Evolutionary conservation across 2,329 filamentous ascomycete genomes (phyloP).

Genomic region (Paecilomyces niveus): DNA sequence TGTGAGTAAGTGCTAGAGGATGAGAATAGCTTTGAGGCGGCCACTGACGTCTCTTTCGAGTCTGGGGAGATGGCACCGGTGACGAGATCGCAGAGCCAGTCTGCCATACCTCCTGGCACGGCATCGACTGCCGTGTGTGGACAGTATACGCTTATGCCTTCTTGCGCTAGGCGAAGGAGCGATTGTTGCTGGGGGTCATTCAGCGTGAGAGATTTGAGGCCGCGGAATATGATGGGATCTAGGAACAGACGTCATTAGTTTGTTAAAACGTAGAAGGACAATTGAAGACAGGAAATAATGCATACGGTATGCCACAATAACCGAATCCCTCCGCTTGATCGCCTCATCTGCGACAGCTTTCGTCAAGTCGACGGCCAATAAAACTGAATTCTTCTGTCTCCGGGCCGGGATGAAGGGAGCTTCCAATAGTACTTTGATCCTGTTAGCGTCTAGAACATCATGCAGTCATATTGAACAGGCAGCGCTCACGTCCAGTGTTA

Average conservation of each 20-base stretch:
- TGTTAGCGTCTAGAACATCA: not conserved
- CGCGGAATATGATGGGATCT: constrained; percentile 96
- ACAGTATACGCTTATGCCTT: constrained; percentile 90
- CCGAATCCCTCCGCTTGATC: constrained; percentile 64
- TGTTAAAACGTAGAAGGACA: not conserved
- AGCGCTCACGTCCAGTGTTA: constrained; percentile 70
- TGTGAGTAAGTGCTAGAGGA: constrained; percentile 30
- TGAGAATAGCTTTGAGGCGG: not conserved
- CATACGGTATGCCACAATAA: constrained; percentile 84
- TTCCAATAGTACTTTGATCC: constrained; percentile 56
- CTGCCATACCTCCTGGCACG: constrained; percentile 74
- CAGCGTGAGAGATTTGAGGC: constrained; percentile 80
- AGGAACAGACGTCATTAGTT: constrained; percentile 3
- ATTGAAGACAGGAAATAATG: constrained; percentile 5
- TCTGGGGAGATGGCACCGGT: constrained; percentile 41
- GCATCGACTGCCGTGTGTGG: constrained; percentile 94
- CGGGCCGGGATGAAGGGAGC: constrained; percentile 54
- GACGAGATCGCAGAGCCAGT: constrained; percentile 88
- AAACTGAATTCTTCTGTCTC: constrained; percentile 57
- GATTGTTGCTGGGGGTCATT: constrained; percentile 80
- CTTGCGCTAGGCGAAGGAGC: constrained; percentile 71
- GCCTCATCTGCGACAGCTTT: constrained; percentile 85
- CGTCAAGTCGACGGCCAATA: constrained; percentile 88
- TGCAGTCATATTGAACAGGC: not conserved
- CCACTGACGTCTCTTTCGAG: not conserved